A percentile compares a stretch with the other conserved stretches of the same genome.
Evolutionary conservation across 2,329 filamentous ascomycete species (phyloP).

Genomic region (Thelonectria blattea): DNA sequence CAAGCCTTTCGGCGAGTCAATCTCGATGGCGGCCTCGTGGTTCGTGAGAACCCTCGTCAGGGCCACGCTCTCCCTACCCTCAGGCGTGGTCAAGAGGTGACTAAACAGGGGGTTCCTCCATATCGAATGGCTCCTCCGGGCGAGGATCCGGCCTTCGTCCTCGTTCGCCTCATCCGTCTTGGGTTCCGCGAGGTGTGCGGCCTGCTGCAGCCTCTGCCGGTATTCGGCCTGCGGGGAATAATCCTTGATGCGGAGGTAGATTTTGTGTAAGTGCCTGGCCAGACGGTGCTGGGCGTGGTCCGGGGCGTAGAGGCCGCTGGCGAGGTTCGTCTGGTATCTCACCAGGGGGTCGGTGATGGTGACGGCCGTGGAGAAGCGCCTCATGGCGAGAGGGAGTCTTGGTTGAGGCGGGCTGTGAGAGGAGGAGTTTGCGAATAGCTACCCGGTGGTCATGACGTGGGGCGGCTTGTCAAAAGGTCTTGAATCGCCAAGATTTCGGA

Average conservation of each 20-base stretch:
- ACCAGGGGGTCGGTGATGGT: slow-evolving; percentile 75
- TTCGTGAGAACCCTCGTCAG: slow-evolving; percentile 72
- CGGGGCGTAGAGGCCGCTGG: slow-evolving; percentile 69
- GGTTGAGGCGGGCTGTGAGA: not conserved
- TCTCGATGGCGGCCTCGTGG: slow-evolving; percentile 72
- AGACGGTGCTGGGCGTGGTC: slow-evolving; percentile 76
- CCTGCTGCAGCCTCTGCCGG: slow-evolving; percentile 65
- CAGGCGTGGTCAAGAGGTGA: slow-evolving; percentile 62
- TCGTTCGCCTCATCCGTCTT: slow-evolving; percentile 40
- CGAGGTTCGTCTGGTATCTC: slow-evolving; percentile 74
- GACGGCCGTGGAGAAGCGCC: slow-evolving; percentile 54
- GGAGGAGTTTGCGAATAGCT: slow-evolving; percentile 11
- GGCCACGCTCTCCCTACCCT: slow-evolving; percentile 65
- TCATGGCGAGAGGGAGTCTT: slow-evolving; percentile 37
- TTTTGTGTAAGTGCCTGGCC: slow-evolving; percentile 76
- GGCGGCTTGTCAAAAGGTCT: not conserved
- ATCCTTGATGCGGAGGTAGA: slow-evolving; percentile 78
- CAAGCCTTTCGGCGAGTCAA: slow-evolving; percentile 75
- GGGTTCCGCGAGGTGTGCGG: slow-evolving; percentile 55
- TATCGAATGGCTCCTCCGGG: slow-evolving; percentile 60
- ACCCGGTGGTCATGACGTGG: slow-evolving; percentile 11
- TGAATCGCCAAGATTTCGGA: not conserved
- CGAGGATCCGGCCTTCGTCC: slow-evolving; percentile 48
- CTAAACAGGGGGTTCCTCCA: slow-evolving; percentile 64
- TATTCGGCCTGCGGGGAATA: slow-evolving; percentile 78